These are phyloP conservation scores for Bonia amplexicaulis DNA, from an alignment of 176 grass and related monocot genomes.

Conservation along the genomic window DNA sequence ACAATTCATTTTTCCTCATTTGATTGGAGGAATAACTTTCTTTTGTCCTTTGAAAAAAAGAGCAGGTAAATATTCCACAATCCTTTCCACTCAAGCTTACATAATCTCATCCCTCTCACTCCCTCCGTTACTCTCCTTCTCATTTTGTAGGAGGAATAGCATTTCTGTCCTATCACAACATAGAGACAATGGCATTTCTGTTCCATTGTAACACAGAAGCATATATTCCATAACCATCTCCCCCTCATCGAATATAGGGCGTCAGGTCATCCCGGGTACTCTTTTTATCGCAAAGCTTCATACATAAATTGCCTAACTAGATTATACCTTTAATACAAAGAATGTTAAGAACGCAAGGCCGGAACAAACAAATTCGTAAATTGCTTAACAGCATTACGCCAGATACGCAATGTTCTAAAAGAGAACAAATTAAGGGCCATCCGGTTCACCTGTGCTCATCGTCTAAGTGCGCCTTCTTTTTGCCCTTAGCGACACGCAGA, in stretches of 20 bases:
- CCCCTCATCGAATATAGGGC: not conserved
- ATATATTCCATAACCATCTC: not conserved
- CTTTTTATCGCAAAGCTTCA: not conserved
- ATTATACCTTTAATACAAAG: not conserved
- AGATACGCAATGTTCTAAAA: not conserved
- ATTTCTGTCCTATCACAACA: conserved; percentile 9
- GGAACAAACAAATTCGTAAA: not conserved
- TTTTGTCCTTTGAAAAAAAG: not conserved
- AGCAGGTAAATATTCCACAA: not conserved
- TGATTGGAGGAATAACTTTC: not conserved
- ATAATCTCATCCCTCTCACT: not conserved
- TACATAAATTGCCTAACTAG: not conserved
- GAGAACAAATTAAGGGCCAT: not conserved
- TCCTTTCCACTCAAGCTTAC: not conserved
- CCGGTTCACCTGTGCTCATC: conserved; percentile 68
- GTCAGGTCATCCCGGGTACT: not conserved
- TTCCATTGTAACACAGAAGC: not conserved
- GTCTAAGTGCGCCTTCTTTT: conserved; percentile 63
- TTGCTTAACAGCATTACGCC: not conserved
- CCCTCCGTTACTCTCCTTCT: not conserved
- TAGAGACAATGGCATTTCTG: conserved; percentile 8
- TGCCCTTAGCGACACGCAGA: conserved; percentile 72
- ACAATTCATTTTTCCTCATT: not conserved
- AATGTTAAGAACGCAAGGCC: not conserved
- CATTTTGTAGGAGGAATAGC: not conserved